Evolutionary conservation across 2,329 filamentous ascomycete genomes (phyloP), one percentile per base, ranked within the genome.

Genomic region (Pestalotiopsis sp.): DNA sequence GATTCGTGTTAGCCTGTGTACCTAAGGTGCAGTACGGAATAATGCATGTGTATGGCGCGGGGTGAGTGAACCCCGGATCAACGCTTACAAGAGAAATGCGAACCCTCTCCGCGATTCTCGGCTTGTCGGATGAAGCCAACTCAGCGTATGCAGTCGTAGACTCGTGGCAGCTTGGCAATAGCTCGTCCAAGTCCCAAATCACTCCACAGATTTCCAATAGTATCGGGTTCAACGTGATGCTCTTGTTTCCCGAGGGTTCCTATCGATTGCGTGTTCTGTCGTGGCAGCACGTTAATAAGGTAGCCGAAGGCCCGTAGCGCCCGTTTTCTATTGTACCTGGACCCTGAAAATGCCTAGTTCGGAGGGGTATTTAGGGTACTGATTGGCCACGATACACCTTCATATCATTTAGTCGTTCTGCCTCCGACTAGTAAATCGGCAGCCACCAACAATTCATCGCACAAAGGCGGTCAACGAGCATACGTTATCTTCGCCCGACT

Each of bases 101-200:
- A 17, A 3, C 11, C 45, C 20, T 52, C 14, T 52, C 45, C 45
- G 20, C 45, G 17, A 9, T 52, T 3, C 59, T 62, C 59, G 59
- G 59, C 59, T 62, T 13, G 31, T 12, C 57, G 57, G 57, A 62
- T 40, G 31, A 62, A n/a, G 59, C 59, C 59, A 40, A 40, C 31
- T n/a, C 59, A 62, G 9, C 27, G 38, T 17, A 62, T 62, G 59
- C 59, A 62, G 59, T n/a, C 38, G 31, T 40, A 40, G 27, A 27
- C 27, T 27, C 27, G 27, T 27, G 27, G 31, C 31, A 61, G 58
- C 31, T 25, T 9, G 31, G 31, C 41, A 49, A n/a, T 7, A 52
- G 45, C 45, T 52, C 20, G 45, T 23, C 17, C 17, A 52, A 52
- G 45, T 52, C n/a, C n/a, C 45, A 52, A 59, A 40, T 31, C 38